Evolutionary conservation across 306 rosid species (phyloP).

Genomic region (Trifolium pratense): DNA sequence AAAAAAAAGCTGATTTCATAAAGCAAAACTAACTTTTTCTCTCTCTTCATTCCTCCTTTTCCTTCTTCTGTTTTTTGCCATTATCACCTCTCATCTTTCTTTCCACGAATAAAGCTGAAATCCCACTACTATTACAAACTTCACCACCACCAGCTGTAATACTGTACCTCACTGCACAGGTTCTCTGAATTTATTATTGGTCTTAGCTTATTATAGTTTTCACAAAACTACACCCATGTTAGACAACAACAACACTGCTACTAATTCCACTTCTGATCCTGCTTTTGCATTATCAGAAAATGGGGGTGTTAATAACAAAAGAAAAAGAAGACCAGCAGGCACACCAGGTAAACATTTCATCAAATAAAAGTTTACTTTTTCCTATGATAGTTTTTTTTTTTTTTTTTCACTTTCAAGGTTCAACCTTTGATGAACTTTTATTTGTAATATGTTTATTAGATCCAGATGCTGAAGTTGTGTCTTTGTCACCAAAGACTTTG

Average conservation of each 20-base stretch:
- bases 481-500: slow-evolving; percentile 83
- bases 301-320: slow-evolving; percentile 57
- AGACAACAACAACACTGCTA: slow-evolving; percentile 48
- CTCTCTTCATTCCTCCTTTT: slow-evolving; percentile 16
- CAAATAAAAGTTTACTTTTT: too few relatives aligned
- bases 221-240: slow-evolving; percentile 61
- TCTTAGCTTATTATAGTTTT: slow-evolving; percentile 7
- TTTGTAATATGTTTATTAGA: slow-evolving; percentile 48
- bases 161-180: slow-evolving; percentile 25
- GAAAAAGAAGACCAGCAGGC: slow-evolving; percentile 97
- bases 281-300: slow-evolving; percentile 59
- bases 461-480: slow-evolving; percentile 97
- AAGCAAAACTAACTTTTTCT: slow-evolving; percentile 57
- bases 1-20: slow-evolving; percentile 73
- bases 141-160: slow-evolving; percentile 39
- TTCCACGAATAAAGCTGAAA: slow-evolving; percentile 66
- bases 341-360: slow-evolving; percentile 72
- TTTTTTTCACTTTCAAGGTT: not conserved
- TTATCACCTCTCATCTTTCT: slow-evolving; percentile 36
- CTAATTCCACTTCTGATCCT: slow-evolving; percentile 44
- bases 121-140: slow-evolving; percentile 47
- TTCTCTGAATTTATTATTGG: slow-evolving; percentile 5
- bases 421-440: not conserved
- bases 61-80: slow-evolving; percentile 18
- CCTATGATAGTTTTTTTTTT: too few relatives aligned